Percentiles rank a stretch among this genome's conserved stretches.
Conservation (phyloP, 148 eudicot genomes). For the Chenopodium album region DNA sequence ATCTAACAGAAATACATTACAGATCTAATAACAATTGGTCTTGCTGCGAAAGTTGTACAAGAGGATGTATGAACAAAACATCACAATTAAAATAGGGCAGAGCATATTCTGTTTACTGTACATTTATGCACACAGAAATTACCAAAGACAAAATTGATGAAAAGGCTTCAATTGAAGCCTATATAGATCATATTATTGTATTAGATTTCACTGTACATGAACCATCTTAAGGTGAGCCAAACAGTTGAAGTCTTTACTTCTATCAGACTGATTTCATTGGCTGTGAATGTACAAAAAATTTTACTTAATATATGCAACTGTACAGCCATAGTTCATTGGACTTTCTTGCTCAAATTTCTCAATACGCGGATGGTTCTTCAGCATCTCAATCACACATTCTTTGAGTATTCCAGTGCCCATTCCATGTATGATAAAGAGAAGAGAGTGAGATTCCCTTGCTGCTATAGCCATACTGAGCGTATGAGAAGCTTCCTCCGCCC, state of each 20-base stretch:
- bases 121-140: not conserved
- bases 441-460: constrained; percentile 58
- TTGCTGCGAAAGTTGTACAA: not conserved
- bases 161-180: not conserved
- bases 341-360: constrained; percentile 87
- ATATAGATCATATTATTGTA: not conserved
- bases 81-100: not conserved
- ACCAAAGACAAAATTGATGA: not conserved
- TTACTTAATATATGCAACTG: constrained; percentile 84
- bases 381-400: constrained; percentile 54
- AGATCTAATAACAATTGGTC: not conserved
- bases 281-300: not conserved
- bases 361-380: constrained; percentile 69
- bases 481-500: constrained; percentile 75
- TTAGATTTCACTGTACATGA: constrained; percentile 17
- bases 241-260: constrained; percentile 11
- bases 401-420: constrained; percentile 87
- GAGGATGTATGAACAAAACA: constrained; percentile 7
- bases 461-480: constrained; percentile 63
- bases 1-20: not conserved
- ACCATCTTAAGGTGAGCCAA: not conserved
- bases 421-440: constrained; percentile 74
- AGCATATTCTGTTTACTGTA: not conserved
- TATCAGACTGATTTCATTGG: not conserved
- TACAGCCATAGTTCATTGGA: constrained; percentile 91